Base-by-base conservation (phyloP, 192 early-diverging fungal species). In the Kappamyces sp. region DNA sequence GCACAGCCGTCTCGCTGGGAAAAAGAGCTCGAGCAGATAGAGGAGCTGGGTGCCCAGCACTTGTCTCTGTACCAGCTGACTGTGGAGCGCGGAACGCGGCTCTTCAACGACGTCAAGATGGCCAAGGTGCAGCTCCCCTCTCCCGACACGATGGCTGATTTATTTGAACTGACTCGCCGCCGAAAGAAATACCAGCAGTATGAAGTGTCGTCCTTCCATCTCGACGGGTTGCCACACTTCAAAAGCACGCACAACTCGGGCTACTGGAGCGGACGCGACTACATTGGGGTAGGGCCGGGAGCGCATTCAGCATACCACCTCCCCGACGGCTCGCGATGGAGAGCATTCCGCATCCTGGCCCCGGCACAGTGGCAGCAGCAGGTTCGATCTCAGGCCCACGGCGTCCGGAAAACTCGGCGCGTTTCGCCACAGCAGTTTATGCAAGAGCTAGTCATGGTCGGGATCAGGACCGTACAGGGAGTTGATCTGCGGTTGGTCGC, bases 51-150 rank as follows among this genome's bases (percentile, higher is more conserved):
- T 36, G 49, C 42, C 1, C 38, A 55, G 31, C 73, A 74, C 42
- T 41, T 71, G 5, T 64, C 61, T 35, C 50, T 74, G 35, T 74
- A 74, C 52, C 73, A 74, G 40, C 58, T 74, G 3, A 74, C 73
- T 10, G 40, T 67, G 34, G 73, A 74, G 37, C 65, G 65, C 4
- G 73, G 73, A 12, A 74, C 73, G 8, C 62, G 62, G 1, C 48
- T 70, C 8, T 66, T 63, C 40, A 66, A 62, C 2, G 40, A 46
- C 36, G 52, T 68, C 6, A 31, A 43, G 43, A 10, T 36, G 8
- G 8, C 40, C 2, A 2, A 31, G 6, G 49, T 65, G 12, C 6
- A 49, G 3, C 39, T 63, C 33, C 55, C 49, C 1, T 23, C 52
- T 49, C 53, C 55, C 1, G 71, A 73, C 47, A 5, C 7, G 0